phyloP scores from a whole-genome alignment of 148 eudicot species.

The Camellia sinensis region DNA sequence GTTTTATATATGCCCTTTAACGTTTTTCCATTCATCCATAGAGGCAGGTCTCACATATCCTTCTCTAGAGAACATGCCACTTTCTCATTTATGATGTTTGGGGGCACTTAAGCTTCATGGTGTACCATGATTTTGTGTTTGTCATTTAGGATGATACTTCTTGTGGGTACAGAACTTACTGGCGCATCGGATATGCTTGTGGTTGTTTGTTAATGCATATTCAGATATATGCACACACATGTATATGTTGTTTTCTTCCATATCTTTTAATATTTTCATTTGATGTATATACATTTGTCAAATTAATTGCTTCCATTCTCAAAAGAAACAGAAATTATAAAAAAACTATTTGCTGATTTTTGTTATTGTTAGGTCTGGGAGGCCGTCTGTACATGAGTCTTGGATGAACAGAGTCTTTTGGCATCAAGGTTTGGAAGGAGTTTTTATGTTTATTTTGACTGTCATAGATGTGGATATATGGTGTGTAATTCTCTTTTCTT shows the following conservation, averaged over 20 bases:
- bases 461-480: neutral
- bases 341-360: neutral
- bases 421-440: slow-evolving; percentile 48
- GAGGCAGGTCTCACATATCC: too few species aligned
- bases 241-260: neutral
- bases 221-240: neutral
- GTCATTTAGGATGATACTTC: too few species aligned
- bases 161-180: neutral
- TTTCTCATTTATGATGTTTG: too few species aligned
- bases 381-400: slow-evolving; percentile 44
- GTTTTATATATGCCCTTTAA: neutral
- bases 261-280: neutral
- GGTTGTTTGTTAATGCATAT: neutral
- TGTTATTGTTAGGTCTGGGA: slow-evolving; percentile 48
- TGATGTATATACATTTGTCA: neutral
- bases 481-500: slow-evolving; percentile 17
- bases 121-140: neutral
- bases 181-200: neutral
- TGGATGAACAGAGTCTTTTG: slow-evolving; percentile 50
- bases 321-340: neutral
- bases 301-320: slow-evolving; percentile 7
- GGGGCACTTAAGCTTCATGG: too few species aligned
- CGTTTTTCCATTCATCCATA: neutral
- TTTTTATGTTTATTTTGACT: neutral
- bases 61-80: too few species aligned